Base-by-base conservation (phyloP, 257 asterid genomes). In the Salvia hispanica region DNA sequence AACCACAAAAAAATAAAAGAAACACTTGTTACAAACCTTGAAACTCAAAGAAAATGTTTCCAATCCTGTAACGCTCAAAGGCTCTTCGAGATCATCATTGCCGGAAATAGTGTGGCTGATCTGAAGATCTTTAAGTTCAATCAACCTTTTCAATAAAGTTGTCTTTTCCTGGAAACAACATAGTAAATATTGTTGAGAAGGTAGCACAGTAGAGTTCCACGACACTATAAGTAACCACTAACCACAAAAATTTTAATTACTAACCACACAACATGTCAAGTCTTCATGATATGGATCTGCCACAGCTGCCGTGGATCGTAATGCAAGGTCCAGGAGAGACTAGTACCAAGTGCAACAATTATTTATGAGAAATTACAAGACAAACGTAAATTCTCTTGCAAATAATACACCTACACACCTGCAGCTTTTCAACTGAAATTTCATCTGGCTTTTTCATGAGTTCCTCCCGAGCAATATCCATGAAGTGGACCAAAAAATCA, bases 311-410 rank as follows among this genome's bases (percentile, higher is more conserved):
- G 97, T 83, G 72, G 92, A 84, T 75, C 99, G 88, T 84, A 90
- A 76, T 67, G 99, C 99, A 74, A 93, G 96, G 88, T 93, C 99
- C 83, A 93, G 82, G 69, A 93, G 96, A 71, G 99, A 93, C 99
- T 45, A 68, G 56, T 61, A 67, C 37, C 47, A 28, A 53, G 50
- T 11, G 60, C 31, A 36, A 31, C 55, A 58, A 66, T 31, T 70
- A 25, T 45, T 31, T 54, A 54, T 44, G 18, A 37, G 72, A 70
- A 57, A 66, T 64, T 25, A 61, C 48, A 71, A 31, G 34, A 57
- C 5, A 45, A 51, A 15, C 45, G 62, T 16, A 51, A 31, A 25
- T 58, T 45, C 72, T 34, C 70, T 14, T 16, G 54, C 63, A 57
- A 54, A 55, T 40, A 60, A 64, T 56, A 66, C 31, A 58, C 25